A percentile compares a stretch with the other conserved stretches of the same genome.
Conservation (phyloP, 1,284 basidiomycete genomes). For the Trichosporon asahii region DNA sequence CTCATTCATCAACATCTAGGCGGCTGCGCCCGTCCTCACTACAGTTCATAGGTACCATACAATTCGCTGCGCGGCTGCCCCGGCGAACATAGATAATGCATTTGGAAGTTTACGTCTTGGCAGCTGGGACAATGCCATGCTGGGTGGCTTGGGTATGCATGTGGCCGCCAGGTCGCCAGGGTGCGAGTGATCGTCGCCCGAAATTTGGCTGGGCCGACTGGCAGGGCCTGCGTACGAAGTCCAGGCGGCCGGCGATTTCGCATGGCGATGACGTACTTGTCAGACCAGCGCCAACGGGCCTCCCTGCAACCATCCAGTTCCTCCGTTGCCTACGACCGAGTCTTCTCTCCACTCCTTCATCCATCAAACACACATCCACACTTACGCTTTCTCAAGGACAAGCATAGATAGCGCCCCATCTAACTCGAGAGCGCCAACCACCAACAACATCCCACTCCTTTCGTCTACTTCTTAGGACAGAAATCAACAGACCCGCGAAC, state of each 20-base stretch:
- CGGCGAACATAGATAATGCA: conserved; percentile 6
- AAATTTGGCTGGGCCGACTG: neutral
- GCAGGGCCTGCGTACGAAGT: neutral
- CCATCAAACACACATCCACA: neutral
- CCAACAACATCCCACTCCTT: neutral
- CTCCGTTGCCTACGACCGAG: neutral
- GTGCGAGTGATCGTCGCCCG: conserved; percentile 10
- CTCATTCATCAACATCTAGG: neutral
- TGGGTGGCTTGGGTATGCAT: neutral
- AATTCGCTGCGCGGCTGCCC: neutral
- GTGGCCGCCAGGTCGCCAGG: neutral
- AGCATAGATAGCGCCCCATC: neutral
- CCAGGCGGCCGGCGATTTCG: conserved; percentile 1
- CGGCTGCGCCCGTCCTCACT: neutral
- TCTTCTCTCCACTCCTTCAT: neutral
- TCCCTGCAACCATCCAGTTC: neutral
- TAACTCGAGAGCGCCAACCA: neutral
- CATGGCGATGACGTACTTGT: neutral
- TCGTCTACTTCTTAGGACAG: neutral
- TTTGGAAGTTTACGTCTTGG: neutral
- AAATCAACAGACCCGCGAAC: neutral
- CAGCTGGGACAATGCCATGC: neutral
- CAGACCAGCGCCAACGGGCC: neutral
- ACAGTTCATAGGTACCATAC: neutral
- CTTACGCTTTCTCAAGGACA: neutral